Conservation (phyloP, 2,329 filamentous ascomycete genomes). For the Bipolaris zeicola region DNA sequence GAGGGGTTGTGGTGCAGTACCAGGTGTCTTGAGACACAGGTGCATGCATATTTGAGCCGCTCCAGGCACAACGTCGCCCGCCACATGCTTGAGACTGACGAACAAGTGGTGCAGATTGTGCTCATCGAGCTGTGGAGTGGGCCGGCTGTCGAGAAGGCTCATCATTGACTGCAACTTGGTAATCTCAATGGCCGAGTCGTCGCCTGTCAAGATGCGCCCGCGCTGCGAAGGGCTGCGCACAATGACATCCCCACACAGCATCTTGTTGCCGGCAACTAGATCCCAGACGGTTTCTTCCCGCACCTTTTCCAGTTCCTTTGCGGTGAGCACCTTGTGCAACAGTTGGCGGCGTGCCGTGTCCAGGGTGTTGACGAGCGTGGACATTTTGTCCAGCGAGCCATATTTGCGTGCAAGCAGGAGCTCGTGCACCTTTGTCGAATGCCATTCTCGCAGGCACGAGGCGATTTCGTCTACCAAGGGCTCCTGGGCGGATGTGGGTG, state of each 20-base stretch:
- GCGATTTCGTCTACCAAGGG: constrained; percentile 97
- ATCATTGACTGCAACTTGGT: constrained; percentile 93
- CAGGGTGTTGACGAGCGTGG: constrained; percentile 78
- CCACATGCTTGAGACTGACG: constrained; percentile 82
- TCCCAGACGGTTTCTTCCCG: constrained; percentile 96
- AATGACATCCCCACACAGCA: constrained; percentile 91
- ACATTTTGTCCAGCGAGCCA: constrained; percentile 77
- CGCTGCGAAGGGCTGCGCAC: constrained; percentile 85
- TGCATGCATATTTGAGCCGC: constrained; percentile 75
- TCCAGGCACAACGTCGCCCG: constrained; percentile 74
- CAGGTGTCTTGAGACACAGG: constrained; percentile 73
- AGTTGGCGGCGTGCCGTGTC: constrained; percentile 87
- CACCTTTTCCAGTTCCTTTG: constrained; percentile 77
- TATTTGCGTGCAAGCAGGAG: constrained; percentile 85
- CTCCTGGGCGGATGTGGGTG: constrained; percentile 84
- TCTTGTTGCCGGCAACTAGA: constrained; percentile 89
- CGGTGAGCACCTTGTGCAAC: constrained; percentile 90
- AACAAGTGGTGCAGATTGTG: constrained; percentile 80
- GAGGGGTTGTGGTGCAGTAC: constrained; percentile 67
- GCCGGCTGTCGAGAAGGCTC: constrained; percentile 88
- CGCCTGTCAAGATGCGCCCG: constrained; percentile 84
- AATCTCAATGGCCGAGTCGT: constrained; percentile 91
- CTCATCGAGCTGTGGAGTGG: constrained; percentile 69
- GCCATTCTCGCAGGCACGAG: constrained; percentile 96
- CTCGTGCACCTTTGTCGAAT: constrained; percentile 94